These are phyloP conservation scores for Alternaria ethzedia DNA, from an alignment of 2,329 filamentous ascomycete species.

Conservation along the genomic window DNA sequence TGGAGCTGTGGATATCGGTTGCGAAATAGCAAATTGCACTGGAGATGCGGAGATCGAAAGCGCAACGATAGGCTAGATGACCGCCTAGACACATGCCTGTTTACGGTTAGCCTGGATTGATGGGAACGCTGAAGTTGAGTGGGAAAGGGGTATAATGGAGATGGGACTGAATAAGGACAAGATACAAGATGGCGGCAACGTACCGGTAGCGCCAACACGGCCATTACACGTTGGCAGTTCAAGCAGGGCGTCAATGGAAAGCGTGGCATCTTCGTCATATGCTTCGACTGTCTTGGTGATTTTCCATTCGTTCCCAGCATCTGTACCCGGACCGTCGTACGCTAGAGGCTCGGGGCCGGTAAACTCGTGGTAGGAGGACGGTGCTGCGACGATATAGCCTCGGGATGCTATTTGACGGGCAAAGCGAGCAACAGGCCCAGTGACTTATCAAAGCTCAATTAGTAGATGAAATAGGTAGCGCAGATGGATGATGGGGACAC, in stretches of 20 bases:
- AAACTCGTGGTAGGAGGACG: slow-evolving; percentile 93
- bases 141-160: too few relatives aligned
- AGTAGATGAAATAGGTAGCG: not conserved
- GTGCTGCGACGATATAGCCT: slow-evolving; percentile 90
- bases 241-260: slow-evolving; percentile 52
- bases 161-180: not conserved
- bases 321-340: slow-evolving; percentile 87
- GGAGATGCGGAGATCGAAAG: slow-evolving; percentile 76
- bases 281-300: slow-evolving; percentile 82
- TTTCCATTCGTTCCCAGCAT: slow-evolving; percentile 86
- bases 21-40: slow-evolving; percentile 89
- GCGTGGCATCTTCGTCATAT: slow-evolving; percentile 70
- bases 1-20: slow-evolving; percentile 84
- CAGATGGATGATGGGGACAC: not conserved
- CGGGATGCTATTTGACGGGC: slow-evolving; percentile 90
- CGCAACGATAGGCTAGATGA: slow-evolving; percentile 77
- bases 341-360: slow-evolving; percentile 80
- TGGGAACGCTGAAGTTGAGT: not conserved
- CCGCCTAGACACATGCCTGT: slow-evolving; percentile 85
- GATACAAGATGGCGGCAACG: not conserved
- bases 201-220: slow-evolving; percentile 59
- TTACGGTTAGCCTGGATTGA: not conserved
- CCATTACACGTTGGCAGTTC: slow-evolving; percentile 67
- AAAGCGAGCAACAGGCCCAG: slow-evolving; percentile 87
- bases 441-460: slow-evolving; percentile 60